Evolutionary conservation across 2,329 filamentous ascomycete genomes (phyloP).

Genomic region (Ambrosiella beaveri): DNA sequence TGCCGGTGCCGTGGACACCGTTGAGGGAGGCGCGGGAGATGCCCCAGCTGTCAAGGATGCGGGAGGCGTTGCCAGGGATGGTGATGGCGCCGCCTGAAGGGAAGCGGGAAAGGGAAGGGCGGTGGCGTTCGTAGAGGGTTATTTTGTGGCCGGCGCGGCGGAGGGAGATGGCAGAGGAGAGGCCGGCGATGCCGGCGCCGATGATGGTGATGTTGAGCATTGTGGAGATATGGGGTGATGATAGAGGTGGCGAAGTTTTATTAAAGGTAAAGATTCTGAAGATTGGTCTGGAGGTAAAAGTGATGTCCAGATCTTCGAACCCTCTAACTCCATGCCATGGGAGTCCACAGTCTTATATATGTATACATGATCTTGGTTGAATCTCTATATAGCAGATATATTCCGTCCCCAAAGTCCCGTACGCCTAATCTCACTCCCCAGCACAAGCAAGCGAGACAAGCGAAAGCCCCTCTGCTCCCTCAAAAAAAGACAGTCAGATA

Average conservation of each 20-base stretch:
- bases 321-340: no score
- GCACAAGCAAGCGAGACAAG: no score
- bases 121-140: conserved; percentile 23
- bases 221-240: background rate
- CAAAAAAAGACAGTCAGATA: no score
- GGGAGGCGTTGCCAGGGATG: conserved; percentile 23
- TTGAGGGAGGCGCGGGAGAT: conserved; percentile 18
- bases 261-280: background rate
- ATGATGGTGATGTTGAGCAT: conserved; percentile 19
- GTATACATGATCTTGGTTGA: no score
- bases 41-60: conserved; percentile 22
- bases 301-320: no score
- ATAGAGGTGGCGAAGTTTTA: background rate
- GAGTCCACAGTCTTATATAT: no score
- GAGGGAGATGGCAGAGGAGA: conserved; percentile 20
- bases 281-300: no score
- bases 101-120: conserved; percentile 17
- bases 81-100: conserved; percentile 25
- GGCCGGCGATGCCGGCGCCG: conserved; percentile 24
- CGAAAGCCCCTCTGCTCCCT: no score
- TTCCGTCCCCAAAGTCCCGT: no score
- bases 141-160: conserved; percentile 21
- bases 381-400: no score
- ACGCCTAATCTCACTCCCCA: no score
- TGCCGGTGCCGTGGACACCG: conserved; percentile 17